Evolutionary conservation across 805 yeast genomes (phyloP).

Genomic region (Phaffomyces antillensis): DNA sequence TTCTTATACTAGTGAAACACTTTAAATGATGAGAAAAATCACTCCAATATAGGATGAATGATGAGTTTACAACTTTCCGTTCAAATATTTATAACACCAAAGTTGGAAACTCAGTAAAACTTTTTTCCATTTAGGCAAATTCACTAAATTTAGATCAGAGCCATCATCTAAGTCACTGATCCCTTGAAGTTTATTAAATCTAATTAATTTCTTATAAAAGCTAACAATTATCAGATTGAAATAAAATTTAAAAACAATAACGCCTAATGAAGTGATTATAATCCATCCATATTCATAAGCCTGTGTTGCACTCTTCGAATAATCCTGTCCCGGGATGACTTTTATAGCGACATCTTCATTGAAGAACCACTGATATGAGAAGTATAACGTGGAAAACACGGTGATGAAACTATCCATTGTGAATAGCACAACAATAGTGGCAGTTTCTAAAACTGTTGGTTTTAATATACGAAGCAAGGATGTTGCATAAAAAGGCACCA

Average conservation of each 20-base stretch:
- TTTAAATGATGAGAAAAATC: too few relatives aligned
- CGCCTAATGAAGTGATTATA: slow-evolving; percentile 39
- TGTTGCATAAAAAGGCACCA: slow-evolving; percentile 56
- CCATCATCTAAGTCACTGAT: slow-evolving; percentile 27
- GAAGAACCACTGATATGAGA: slow-evolving; percentile 69
- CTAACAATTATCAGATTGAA: slow-evolving; percentile 53
- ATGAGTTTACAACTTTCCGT: not conserved
- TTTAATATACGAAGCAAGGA: slow-evolving; percentile 46
- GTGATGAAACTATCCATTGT: slow-evolving; percentile 62
- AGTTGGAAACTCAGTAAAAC: slow-evolving; percentile 26
- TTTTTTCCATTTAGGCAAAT: slow-evolving; percentile 20
- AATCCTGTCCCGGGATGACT: slow-evolving; percentile 20
- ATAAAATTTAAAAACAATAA: slow-evolving; percentile 47
- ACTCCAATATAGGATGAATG: too few relatives aligned
- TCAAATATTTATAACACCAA: slow-evolving; percentile 23
- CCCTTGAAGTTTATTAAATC: slow-evolving; percentile 35
- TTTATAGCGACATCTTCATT: slow-evolving; percentile 32
- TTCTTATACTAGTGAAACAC: too few relatives aligned
- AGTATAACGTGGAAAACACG: slow-evolving; percentile 63
- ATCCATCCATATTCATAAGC: slow-evolving; percentile 52
- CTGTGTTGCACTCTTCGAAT: slow-evolving; percentile 51
- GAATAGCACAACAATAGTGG: slow-evolving; percentile 59
- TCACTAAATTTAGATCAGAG: slow-evolving; percentile 29
- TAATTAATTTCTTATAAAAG: slow-evolving; percentile 50
- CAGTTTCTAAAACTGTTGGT: slow-evolving; percentile 52